Evolutionary conservation across 805 yeast species (phyloP).

Genomic region (Nakazawaea wyomingensis): DNA sequence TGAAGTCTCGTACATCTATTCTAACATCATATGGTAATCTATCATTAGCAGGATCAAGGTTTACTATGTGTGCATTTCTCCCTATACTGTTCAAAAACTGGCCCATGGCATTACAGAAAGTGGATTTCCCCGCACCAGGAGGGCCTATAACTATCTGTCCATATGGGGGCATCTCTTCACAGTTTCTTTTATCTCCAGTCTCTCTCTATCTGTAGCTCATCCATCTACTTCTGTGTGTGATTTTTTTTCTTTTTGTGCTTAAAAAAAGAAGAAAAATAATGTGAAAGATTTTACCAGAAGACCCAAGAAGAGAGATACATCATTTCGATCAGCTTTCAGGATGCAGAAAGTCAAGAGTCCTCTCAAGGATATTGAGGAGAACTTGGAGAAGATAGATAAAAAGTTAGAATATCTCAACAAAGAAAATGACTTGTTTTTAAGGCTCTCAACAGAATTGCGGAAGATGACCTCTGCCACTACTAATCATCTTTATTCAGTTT

Average conservation of each 20-base stretch:
- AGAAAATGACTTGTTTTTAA: constrained; percentile 30
- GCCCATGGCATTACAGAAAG: constrained; percentile 87
- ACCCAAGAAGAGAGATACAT: too few species aligned
- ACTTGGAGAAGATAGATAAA: constrained; percentile 16
- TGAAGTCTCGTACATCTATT: constrained; percentile 50
- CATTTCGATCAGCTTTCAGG: not conserved
- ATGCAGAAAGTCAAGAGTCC: constrained; percentile 2
- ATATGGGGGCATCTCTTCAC: constrained; percentile 44
- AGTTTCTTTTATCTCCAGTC: not conserved
- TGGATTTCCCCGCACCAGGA: constrained; percentile 96
- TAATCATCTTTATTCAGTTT: constrained; percentile 2
- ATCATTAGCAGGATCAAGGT: constrained; percentile 81
- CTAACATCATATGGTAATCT: constrained; percentile 48
- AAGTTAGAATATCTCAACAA: constrained; percentile 25
- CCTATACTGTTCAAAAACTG: constrained; percentile 95
- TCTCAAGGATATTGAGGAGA: constrained; percentile 17
- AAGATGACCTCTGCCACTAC: constrained; percentile 6
- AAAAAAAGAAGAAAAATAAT: not conserved
- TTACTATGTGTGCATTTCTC: constrained; percentile 75
- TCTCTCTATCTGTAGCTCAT: not conserved
- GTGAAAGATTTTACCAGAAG: too few species aligned
- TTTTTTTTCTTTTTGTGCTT: not conserved
- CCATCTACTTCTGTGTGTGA: not conserved
- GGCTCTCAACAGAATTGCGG: constrained; percentile 8
- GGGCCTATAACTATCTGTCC: constrained; percentile 97